phyloP scores from a whole-genome alignment of 2,329 filamentous ascomycete species.

The Colletotrichum falcatum region DNA sequence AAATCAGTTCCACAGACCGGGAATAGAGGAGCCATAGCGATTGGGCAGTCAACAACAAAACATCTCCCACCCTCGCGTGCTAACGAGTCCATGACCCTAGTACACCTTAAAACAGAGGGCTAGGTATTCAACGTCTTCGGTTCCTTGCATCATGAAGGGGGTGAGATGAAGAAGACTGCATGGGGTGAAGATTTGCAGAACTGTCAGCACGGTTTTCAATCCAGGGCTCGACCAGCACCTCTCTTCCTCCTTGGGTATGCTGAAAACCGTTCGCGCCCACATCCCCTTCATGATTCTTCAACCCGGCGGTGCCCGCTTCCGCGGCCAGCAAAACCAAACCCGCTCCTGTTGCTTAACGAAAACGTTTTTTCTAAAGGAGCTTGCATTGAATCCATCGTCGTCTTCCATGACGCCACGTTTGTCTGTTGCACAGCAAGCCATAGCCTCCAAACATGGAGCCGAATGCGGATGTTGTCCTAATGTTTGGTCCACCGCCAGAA shows the following conservation, averaged over 20 bases:
- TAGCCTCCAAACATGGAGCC: conserved; percentile 1
- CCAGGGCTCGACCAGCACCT: background rate
- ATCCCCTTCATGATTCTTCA: background rate
- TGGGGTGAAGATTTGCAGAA: background rate
- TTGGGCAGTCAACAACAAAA: background rate
- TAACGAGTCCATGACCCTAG: background rate
- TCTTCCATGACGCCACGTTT: background rate
- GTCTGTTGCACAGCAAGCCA: background rate
- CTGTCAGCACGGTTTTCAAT: background rate
- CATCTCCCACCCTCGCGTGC: background rate
- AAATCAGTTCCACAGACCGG: background rate
- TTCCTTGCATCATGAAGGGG: background rate
- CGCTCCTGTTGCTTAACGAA: background rate
- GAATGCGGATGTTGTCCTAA: conserved; percentile 7
- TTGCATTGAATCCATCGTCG: no score
- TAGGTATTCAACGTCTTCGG: no score
- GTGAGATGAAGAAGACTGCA: no score
- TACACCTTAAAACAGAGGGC: background rate
- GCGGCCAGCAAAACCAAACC: background rate
- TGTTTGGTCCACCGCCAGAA: conserved; percentile 23
- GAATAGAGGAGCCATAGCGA: background rate
- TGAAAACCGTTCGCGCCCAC: background rate
- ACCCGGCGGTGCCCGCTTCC: background rate
- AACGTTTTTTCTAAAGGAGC: background rate
- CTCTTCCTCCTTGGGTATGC: background rate